Conservation (phyloP, 108 stramenopile species). For the Pseudonitzschia delicatissima region DNA sequence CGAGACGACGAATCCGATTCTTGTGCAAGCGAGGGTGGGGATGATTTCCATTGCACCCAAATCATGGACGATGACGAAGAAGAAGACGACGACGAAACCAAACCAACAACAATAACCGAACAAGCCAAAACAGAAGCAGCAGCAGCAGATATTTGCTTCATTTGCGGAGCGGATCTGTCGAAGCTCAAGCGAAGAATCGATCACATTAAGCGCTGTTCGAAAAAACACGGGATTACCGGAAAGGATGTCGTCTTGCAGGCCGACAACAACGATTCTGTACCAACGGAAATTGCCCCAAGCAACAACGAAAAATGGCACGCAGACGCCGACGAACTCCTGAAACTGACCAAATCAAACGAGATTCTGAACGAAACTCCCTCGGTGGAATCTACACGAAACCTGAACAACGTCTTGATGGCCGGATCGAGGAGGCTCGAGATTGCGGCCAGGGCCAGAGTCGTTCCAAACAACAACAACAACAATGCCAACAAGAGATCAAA, state of each 20-base stretch:
- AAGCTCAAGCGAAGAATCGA: constrained; percentile 57
- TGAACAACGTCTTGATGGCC: constrained; percentile 36
- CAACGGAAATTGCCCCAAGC: neutral
- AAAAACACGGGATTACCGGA: constrained; percentile 51
- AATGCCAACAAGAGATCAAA: constrained; percentile 2
- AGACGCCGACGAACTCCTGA: constrained; percentile 13
- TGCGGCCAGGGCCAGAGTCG: constrained; percentile 27
- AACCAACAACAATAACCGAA: neutral
- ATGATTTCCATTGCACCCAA: constrained; percentile 36
- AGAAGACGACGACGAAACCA: constrained; percentile 16
- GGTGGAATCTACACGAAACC: constrained; percentile 6
- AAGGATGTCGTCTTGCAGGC: constrained; percentile 20
- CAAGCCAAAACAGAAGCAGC: neutral
- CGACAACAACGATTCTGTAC: neutral
- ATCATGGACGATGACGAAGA: constrained; percentile 9
- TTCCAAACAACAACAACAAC: neutral
- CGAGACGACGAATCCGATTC: neutral
- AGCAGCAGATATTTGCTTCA: constrained; percentile 45
- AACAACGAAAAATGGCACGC: constrained; percentile 24
- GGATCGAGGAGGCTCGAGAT: constrained; percentile 19
- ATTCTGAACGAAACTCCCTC: neutral
- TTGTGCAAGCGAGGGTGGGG: constrained; percentile 25
- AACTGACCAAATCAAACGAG: constrained; percentile 1
- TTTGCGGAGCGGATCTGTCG: constrained; percentile 58
- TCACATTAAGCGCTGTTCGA: constrained; percentile 82